Evolutionary conservation across 2,329 filamentous ascomycete species (phyloP), one percentile per base, ranked within the genome.

Genomic region (Samsoniella hepiali): DNA sequence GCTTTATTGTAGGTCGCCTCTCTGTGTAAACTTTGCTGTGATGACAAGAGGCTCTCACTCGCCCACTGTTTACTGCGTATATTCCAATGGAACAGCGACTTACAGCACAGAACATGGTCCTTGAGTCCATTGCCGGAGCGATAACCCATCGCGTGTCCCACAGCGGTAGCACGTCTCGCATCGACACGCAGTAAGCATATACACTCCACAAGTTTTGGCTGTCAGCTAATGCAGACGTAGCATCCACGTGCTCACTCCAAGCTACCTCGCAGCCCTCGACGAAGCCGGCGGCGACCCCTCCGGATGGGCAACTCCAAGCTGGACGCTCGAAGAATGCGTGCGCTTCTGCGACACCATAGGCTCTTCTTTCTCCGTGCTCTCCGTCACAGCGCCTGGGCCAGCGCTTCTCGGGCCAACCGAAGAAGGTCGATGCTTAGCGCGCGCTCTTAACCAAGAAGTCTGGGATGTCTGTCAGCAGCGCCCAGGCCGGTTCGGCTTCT

Each of bases 271-370:
- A n/a, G 53, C 53, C 10, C 27, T 55, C 11, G 53, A 55, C 22
- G 53, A 55, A 55, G 22, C 22, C 10, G 53, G 53, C 7, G 53
- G 53, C 34, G 53, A 55, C 36, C 36, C 22, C 11, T 55, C 53
- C 11, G 53, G 53, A 29, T 55, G 53, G 53, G 17, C 36, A 17
- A 55, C 53, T 36, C 53, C 53, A 9, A 42, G 29, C 22, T 55
- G 53, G 53, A 55, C 53, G 11, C 22, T 55, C 36, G 53, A 40
- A 15, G 53, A 55, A 55, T 55, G 53, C 17, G 53, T 55, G 8
- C 53, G 53, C 36, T 55, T 55, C 36, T 29, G 53, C 53, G 53
- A 55, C 53, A 55, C 34, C 11, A 55, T 55, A 6, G 53, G 53
- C 10, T 27, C 53, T n/a, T 55, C 53, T 15, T 55, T 55, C 22